These are phyloP conservation scores for Przewalskia tangutica DNA, from an alignment of 257 asterid genomes.

Conservation along the genomic window DNA sequence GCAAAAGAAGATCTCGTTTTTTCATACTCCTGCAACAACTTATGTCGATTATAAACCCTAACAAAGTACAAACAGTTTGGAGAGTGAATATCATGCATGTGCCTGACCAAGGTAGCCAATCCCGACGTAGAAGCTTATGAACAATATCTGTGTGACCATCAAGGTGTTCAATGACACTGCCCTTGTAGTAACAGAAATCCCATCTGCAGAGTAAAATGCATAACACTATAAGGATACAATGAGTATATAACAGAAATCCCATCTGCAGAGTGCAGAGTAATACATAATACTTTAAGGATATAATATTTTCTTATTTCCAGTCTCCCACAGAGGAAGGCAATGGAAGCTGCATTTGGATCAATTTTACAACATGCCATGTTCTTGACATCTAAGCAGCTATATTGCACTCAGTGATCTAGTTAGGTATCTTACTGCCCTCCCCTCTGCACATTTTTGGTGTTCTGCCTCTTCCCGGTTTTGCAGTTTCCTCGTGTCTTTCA, in stretches of 20 bases:
- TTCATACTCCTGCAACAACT: conserved; percentile 74
- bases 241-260: conserved; percentile 64
- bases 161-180: conserved; percentile 85
- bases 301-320: neutral
- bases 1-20: conserved; percentile 76
- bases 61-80: neutral
- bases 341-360: neutral
- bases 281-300: neutral
- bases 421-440: too few species aligned
- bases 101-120: conserved; percentile 91
- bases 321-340: neutral
- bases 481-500: too few species aligned
- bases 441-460: too few species aligned
- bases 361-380: neutral
- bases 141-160: conserved; percentile 97
- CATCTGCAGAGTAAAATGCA: conserved; percentile 45
- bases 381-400: neutral
- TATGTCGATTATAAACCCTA: conserved; percentile 2
- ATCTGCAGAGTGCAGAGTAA: conserved; percentile 51
- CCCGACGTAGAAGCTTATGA: conserved; percentile 64
- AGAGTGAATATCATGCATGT: conserved; percentile 15
- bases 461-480: too few species aligned
- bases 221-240: neutral
- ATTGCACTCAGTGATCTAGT: neutral
- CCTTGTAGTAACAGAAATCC: conserved; percentile 88